A percentile compares a stretch with the other conserved stretches of the same genome.
Evolutionary conservation across 1,284 basidiomycete genomes (phyloP).

Genomic region (Dichomitus squalens): DNA sequence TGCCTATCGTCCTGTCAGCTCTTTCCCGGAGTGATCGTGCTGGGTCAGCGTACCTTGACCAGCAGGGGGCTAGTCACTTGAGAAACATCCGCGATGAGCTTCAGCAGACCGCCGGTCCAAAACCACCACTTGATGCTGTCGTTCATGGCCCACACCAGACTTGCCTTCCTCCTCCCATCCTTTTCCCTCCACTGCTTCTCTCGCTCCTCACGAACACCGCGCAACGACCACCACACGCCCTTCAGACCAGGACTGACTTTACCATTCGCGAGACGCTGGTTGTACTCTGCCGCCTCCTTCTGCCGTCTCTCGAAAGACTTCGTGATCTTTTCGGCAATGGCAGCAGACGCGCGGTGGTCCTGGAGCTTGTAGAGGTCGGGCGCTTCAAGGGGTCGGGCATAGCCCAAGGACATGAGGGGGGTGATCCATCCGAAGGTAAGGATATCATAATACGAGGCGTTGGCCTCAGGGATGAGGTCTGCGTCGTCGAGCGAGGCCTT

Average conservation of each 20-base stretch:
- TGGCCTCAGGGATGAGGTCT: slow-evolving; percentile 48
- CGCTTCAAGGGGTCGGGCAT: slow-evolving; percentile 79
- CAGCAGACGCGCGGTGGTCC: slow-evolving; percentile 55
- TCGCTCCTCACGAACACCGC: slow-evolving; percentile 51
- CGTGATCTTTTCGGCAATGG: slow-evolving; percentile 66
- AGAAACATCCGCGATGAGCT: slow-evolving; percentile 73
- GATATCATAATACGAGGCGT: slow-evolving; percentile 52
- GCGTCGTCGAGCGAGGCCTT: slow-evolving; percentile 58
- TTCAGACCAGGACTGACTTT: slow-evolving; percentile 61
- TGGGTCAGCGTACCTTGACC: slow-evolving; percentile 55
- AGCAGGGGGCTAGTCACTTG: slow-evolving; percentile 78
- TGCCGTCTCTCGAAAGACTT: slow-evolving; percentile 66
- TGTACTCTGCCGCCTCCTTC: slow-evolving; percentile 68
- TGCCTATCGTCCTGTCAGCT: slow-evolving; percentile 40
- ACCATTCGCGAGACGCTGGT: slow-evolving; percentile 63
- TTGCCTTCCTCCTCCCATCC: slow-evolving; percentile 66
- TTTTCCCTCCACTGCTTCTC: slow-evolving; percentile 68
- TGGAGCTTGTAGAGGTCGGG: slow-evolving; percentile 86
- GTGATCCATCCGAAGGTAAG: slow-evolving; percentile 76
- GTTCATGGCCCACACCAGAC: slow-evolving; percentile 75
- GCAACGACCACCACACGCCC: slow-evolving; percentile 62
- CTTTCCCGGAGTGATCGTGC: neutral
- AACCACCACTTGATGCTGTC: slow-evolving; percentile 85
- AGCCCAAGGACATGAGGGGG: slow-evolving; percentile 69
- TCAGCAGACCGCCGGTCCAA: slow-evolving; percentile 80